Conservation (phyloP, 371 early-diverging fungal species). For the Mucor mucedo region DNA sequence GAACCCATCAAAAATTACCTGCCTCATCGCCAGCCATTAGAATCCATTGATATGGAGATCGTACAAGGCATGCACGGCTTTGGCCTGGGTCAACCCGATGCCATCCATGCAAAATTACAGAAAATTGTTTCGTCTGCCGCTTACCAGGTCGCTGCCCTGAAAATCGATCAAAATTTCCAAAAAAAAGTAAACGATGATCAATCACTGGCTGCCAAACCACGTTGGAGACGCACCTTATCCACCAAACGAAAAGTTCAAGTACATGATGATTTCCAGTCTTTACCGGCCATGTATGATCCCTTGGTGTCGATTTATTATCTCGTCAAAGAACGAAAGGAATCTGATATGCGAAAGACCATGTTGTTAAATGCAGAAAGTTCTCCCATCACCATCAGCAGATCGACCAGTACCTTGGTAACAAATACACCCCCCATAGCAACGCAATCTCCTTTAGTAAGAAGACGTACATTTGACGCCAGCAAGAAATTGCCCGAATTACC, state of each 20-base stretch:
- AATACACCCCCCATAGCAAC: not conserved
- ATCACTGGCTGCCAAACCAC: conserved; percentile 19
- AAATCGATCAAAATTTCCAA: conserved; percentile 41
- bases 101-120: conserved; percentile 36
- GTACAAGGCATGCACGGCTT: conserved; percentile 56
- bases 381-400: conserved; percentile 17
- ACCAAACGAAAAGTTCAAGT: conserved; percentile 11
- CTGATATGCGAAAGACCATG: conserved; percentile 35
- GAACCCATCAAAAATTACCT: conserved; percentile 39
- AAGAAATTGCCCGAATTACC: conserved; percentile 25
- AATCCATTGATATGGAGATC: conserved; percentile 40
- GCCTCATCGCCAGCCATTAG: conserved; percentile 42
- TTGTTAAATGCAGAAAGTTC: conserved; percentile 19
- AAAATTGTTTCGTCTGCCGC: conserved; percentile 34
- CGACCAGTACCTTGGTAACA: conserved; percentile 18
- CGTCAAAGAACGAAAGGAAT: conserved; percentile 72
- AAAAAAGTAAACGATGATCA: conserved; percentile 26
- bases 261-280: conserved; percentile 44
- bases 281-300: conserved; percentile 65
- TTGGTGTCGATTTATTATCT: conserved; percentile 87
- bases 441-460: conserved; percentile 5
- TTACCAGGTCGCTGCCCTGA: conserved; percentile 42
- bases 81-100: conserved; percentile 42
- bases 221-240: conserved; percentile 26
- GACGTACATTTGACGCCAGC: conserved; percentile 26